phyloP scores from a whole-genome alignment of 1,284 basidiomycete species.

The Malassezia slooffiae region DNA sequence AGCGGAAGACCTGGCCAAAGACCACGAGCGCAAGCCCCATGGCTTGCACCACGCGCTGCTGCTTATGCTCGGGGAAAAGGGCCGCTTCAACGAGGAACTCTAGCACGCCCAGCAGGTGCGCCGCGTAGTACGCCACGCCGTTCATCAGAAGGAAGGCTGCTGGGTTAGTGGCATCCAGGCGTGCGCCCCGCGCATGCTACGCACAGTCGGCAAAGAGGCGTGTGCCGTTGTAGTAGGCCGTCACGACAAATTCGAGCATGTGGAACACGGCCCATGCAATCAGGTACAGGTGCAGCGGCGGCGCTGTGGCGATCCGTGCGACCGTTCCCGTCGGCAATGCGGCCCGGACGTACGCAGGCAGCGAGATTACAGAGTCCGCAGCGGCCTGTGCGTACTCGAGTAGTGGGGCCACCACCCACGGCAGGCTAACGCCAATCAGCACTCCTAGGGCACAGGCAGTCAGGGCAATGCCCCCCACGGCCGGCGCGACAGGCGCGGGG shows the following conservation, averaged over 20 bases:
- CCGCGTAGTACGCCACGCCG: constrained; percentile 70
- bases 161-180: no score
- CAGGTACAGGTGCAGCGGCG: constrained; percentile 30
- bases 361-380: no score
- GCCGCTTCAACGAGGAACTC: constrained; percentile 55
- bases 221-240: constrained; percentile 84
- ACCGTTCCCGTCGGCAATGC: no score
- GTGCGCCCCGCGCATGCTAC: constrained; percentile 3
- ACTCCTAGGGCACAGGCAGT: constrained; percentile 7
- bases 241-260: constrained; percentile 85
- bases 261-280: constrained; percentile 57
- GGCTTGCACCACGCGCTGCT: constrained; percentile 1
- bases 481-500: background rate
- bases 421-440: constrained; percentile 6
- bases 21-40: constrained; percentile 57
- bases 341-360: no score
- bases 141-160: constrained; percentile 94
- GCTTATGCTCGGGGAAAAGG: constrained; percentile 7
- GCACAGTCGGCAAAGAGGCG: constrained; percentile 86
- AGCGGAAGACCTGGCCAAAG: constrained; percentile 67
- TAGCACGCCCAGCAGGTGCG: constrained; percentile 63
- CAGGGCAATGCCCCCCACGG: constrained; percentile 5
- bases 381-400: no score
- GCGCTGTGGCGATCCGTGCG: no score
- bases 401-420: background rate